phyloP scores from a whole-genome alignment of 2,329 filamentous ascomycete species.

The Thielaviopsis musarum region DNA sequence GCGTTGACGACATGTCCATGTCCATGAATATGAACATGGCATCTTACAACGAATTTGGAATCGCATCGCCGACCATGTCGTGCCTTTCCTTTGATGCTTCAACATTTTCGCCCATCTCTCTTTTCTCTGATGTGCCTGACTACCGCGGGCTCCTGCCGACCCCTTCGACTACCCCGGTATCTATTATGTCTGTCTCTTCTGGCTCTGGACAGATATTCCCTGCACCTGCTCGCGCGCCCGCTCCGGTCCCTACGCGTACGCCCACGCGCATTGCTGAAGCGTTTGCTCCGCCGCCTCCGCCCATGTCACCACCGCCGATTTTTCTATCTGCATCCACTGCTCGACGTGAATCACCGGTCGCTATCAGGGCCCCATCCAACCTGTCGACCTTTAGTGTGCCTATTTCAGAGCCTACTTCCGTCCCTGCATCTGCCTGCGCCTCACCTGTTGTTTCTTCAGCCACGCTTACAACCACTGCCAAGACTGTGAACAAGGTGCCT shows the following conservation, averaged over 20 bases:
- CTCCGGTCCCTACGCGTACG: neutral
- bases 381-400: neutral
- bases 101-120: slow-evolving; percentile 5
- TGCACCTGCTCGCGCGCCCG: slow-evolving; percentile 4
- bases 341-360: neutral
- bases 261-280: neutral
- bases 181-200: slow-evolving; percentile 4
- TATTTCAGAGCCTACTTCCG: neutral
- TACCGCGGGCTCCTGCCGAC: slow-evolving; percentile 5
- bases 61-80: neutral
- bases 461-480: neutral
- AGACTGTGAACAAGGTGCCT: slow-evolving; percentile 5
- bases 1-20: neutral
- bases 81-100: neutral
- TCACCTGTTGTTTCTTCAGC: neutral
- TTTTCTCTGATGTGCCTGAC: slow-evolving; percentile 6
- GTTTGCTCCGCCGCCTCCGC: neutral
- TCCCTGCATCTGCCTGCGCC: neutral
- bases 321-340: neutral
- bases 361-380: neutral
- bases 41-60: neutral
- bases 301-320: neutral
- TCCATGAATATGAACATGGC: neutral
- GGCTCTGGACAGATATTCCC: slow-evolving; percentile 10
- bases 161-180: slow-evolving; percentile 10